Evolutionary conservation across 495 filamentous ascomycete species (phyloP), one percentile per base, ranked within the genome.

Genomic region (Collariella sp.): DNA sequence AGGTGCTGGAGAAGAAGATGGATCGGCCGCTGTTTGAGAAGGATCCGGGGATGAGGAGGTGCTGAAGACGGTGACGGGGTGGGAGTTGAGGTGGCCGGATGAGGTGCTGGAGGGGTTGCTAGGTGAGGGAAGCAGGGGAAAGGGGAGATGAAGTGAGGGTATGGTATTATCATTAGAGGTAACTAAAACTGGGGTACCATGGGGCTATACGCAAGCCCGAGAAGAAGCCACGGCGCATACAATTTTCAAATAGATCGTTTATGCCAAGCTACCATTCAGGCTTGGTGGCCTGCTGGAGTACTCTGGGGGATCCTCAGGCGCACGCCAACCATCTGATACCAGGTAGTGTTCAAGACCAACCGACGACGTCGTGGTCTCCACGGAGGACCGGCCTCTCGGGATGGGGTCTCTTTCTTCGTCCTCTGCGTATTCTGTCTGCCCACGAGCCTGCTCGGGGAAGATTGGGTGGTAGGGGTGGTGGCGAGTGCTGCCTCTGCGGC

Each of bases 21-120:
- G 87, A 87, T 22, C 78, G 80, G 54, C 85, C 89, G 48, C 80
- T 97, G 75, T 96, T 97, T 75, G 85, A 90, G 65, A 75, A 88
- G 59, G 91, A 97, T 66, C 80, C 77, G 10, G 91, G 46, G 85
- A 91, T 70, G 81, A 86, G 65, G 79, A 75, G 54, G 67, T 95
- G 42, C 75, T 86, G 46, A 79, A 84, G 68, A 91, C 86, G 15
- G 89, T 94, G 2, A 91, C 85, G 70, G 87, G 87, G 33, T 95
- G 84, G 74, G 78, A 81, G 57, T 59, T 95, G 35, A 62, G 63
- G 50, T 82, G 80, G 80, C 66, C 69, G 1, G 58, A 65, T 49
- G 64, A 62, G 36, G 58, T 48, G 34, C 55, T 41, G 38, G 29
- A 20, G 55, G 33, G 11, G 53, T 1, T 6, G 38, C 3, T 18